Evolutionary conservation across 139 green algal species (phyloP).

Genomic region (Limnomonas spitsbergensis): DNA sequence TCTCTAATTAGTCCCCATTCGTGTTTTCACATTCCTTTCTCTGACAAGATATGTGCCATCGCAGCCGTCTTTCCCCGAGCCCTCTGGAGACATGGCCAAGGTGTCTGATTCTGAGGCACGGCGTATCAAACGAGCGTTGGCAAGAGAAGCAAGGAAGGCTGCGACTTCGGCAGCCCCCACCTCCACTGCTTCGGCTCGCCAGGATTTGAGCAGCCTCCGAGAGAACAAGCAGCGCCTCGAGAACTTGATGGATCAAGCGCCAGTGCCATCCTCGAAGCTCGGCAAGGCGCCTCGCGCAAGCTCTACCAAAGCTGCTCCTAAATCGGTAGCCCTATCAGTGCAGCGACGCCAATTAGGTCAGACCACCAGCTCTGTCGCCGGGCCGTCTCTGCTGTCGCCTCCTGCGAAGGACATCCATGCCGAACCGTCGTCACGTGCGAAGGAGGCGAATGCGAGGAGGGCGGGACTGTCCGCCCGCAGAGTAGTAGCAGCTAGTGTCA

Average conservation of each 20-base stretch:
- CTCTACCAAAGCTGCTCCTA: too few species aligned
- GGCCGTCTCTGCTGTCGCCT: not conserved
- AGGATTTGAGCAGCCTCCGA: not conserved
- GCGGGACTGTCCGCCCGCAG: not conserved
- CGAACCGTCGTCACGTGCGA: not conserved
- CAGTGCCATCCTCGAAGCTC: not conserved
- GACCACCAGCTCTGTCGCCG: not conserved
- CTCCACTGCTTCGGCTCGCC: not conserved
- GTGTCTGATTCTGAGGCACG: not conserved
- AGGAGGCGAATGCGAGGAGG: not conserved
- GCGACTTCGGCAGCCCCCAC: not conserved
- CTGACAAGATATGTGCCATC: not conserved
- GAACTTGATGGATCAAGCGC: not conserved
- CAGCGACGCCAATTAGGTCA: not conserved
- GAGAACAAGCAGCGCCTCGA: slow-evolving; percentile 3
- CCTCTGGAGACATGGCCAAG: not conserved
- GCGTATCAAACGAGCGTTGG: not conserved
- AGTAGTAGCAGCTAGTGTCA: not conserved
- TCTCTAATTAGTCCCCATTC: too few species aligned
- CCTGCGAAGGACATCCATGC: not conserved
- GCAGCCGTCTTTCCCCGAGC: not conserved
- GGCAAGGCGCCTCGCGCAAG: too few species aligned
- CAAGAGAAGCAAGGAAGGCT: slow-evolving; percentile 5
- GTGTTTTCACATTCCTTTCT: too few species aligned
- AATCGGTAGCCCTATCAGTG: not conserved